phyloP scores from a whole-genome alignment of 73 alveolate genomes.

The Durusdinium trenchii region DNA sequence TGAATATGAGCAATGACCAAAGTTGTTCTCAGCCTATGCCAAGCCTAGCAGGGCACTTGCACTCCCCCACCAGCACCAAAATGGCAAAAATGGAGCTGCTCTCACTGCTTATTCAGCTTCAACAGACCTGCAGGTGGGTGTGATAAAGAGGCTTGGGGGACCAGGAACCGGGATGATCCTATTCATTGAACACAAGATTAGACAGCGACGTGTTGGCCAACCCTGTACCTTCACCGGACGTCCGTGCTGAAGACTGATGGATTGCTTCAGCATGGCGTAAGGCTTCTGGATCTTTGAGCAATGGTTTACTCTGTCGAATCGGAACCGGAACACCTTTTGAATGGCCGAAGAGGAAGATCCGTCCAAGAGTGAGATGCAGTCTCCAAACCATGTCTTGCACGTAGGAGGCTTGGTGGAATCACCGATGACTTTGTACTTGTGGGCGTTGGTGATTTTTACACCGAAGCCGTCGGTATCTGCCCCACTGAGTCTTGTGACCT shows the following conservation, averaged over 20 bases:
- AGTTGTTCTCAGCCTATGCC: background rate
- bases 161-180: too few relatives aligned
- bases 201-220: background rate
- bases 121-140: background rate
- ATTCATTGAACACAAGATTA: background rate
- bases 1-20: background rate
- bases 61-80: background rate
- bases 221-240: background rate
- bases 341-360: background rate
- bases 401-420: background rate
- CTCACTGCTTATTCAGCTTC: background rate
- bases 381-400: constrained; percentile 34
- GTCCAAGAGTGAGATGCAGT: background rate
- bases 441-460: background rate
- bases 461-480: background rate
- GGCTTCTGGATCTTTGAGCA: constrained; percentile 35
- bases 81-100: background rate
- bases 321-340: background rate
- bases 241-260: background rate
- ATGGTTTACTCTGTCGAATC: constrained; percentile 13
- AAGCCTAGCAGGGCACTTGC: background rate
- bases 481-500: background rate
- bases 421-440: background rate
- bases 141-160: background rate
- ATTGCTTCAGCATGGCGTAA: constrained; percentile 13